Conservation (phyloP, 1,284 basidiomycete species). For the Pseudozyma flocculosa region DNA sequence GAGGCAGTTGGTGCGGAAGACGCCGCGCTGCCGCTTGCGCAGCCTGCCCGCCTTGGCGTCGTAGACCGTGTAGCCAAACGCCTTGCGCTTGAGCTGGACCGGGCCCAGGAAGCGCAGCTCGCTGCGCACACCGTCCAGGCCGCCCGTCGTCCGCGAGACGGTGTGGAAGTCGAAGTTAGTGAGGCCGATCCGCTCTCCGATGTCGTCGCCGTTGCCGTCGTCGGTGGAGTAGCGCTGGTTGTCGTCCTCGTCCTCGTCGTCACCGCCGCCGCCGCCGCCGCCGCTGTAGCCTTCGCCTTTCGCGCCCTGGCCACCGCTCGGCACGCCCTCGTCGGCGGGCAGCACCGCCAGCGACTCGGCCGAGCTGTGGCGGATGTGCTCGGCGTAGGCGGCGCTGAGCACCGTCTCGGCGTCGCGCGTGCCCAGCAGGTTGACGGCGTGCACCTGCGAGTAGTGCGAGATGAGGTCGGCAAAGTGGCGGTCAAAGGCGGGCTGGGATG, state of each 20-base stretch:
- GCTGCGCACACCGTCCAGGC: conserved; percentile 80
- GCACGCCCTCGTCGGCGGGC: conserved; percentile 15
- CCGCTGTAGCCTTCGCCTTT: too few relatives aligned
- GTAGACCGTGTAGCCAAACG: conserved; percentile 73
- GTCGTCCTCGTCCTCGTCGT: too few relatives aligned
- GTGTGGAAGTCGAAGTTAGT: conserved; percentile 95
- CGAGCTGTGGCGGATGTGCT: conserved; percentile 40
- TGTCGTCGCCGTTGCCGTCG: conserved; percentile 12
- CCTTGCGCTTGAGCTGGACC: conserved; percentile 66
- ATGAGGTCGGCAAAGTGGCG: conserved; percentile 80
- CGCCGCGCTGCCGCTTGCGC: conserved; percentile 69
- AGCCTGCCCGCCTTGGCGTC: conserved; percentile 63
- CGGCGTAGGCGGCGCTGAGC: conserved; percentile 74
- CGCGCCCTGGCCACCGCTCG: too few relatives aligned
- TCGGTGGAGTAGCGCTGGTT: too few relatives aligned
- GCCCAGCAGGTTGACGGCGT: conserved; percentile 54
- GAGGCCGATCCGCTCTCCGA: conserved; percentile 60
- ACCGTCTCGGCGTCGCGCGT: conserved; percentile 77
- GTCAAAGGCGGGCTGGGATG: conserved; percentile 93
- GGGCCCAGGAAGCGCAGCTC: conserved; percentile 67
- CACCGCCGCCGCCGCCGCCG: too few relatives aligned
- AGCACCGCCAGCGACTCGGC: conserved; percentile 30
- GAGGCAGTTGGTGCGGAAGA: conserved; percentile 91
- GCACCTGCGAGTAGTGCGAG: conserved; percentile 45
- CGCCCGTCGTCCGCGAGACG: conserved; percentile 70